Evolutionary conservation across 768 basidiomycete genomes (phyloP), one percentile per base, ranked within the genome.

Genomic region (Mycena venus): DNA sequence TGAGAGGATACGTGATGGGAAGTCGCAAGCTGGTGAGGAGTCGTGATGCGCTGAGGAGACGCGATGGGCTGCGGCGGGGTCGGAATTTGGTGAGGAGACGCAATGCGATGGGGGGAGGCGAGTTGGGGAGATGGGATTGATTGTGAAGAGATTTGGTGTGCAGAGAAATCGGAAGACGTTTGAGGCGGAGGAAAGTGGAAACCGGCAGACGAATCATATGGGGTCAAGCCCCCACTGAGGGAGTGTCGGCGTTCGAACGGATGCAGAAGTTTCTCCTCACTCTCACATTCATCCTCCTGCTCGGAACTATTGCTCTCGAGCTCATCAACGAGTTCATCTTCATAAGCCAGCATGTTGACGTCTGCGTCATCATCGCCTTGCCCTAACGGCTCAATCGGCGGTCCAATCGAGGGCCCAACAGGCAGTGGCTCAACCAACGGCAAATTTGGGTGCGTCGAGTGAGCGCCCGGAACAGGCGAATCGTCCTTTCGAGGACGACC

Each of bases 181-280:
- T 63, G 42, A 4, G 65, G 62, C 0, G 65, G 51, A 34, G 64
- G 42, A 15, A 77, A 68, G 34, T 74, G 72, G 60, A 36, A 74
- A n/a, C 75, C 75, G 27, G 56, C 64, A 51, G 75, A 74, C 19
- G 69, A 56, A 32, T 74, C 73, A 65, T 83, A 86, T 31, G 83
- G 78, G 51, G 85, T 85, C 17, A 87, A 77, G 67, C 86, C 79
- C 19, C 63, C 79, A 58, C 62, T 70, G 47, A 84, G 70, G 55
- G 87, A 84, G 66, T 83, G 82, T 40, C 87, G 84, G 70, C 87
- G 86, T 70, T 85, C 83, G 75, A 88, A 85, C 27, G 88, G 88
- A 58, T 86, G 82, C 32, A 85, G 78, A 80, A 89, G 83, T 55
- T 92, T 93, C 70, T 94, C 93, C 78, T 94, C 93, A 78, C 93